phyloP scores from a whole-genome alignment of 2,329 filamentous ascomycete species.

The Eurotiales sp. region DNA sequence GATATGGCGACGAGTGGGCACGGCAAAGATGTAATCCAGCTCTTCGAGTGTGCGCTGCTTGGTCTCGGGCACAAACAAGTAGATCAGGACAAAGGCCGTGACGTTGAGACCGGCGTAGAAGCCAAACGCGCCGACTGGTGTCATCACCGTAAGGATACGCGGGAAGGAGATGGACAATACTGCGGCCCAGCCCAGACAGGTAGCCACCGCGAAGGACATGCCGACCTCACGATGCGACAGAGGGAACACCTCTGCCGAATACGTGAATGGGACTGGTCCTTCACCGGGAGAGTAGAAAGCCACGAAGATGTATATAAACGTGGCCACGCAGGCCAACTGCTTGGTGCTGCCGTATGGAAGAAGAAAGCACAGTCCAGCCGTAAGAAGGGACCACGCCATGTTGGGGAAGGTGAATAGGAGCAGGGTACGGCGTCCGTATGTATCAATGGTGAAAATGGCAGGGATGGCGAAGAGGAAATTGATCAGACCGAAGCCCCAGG shows the following conservation, averaged over 20 bases:
- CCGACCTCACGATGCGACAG: conserved; percentile 49
- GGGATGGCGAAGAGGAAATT: conserved; percentile 66
- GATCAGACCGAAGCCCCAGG: conserved; percentile 62
- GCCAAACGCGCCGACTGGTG: neutral
- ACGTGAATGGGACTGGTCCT: conserved; percentile 53
- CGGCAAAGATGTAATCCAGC: conserved; percentile 57
- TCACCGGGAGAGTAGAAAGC: conserved; percentile 64
- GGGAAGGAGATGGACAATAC: conserved; percentile 51
- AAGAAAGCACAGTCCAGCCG: conserved; percentile 58
- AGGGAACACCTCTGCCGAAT: conserved; percentile 55
- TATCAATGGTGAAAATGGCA: conserved; percentile 64
- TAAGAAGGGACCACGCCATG: conserved; percentile 65
- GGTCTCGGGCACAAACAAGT: conserved; percentile 57
- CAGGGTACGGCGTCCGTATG: conserved; percentile 60
- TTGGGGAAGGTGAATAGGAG: conserved; percentile 64
- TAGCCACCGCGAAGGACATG: conserved; percentile 44
- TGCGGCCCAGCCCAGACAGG: conserved; percentile 47
- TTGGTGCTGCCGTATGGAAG: conserved; percentile 42
- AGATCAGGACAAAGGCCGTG: conserved; percentile 60
- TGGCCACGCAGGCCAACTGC: conserved; percentile 52
- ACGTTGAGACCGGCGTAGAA: conserved; percentile 52
- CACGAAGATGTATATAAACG: conserved; percentile 63
- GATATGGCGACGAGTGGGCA: conserved; percentile 56
- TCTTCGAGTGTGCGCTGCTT: conserved; percentile 55
- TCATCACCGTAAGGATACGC: conserved; percentile 44